These are phyloP conservation scores for Aspergillus texensis DNA, from an alignment of 2,329 filamentous ascomycete genomes.

Conservation along the genomic window DNA sequence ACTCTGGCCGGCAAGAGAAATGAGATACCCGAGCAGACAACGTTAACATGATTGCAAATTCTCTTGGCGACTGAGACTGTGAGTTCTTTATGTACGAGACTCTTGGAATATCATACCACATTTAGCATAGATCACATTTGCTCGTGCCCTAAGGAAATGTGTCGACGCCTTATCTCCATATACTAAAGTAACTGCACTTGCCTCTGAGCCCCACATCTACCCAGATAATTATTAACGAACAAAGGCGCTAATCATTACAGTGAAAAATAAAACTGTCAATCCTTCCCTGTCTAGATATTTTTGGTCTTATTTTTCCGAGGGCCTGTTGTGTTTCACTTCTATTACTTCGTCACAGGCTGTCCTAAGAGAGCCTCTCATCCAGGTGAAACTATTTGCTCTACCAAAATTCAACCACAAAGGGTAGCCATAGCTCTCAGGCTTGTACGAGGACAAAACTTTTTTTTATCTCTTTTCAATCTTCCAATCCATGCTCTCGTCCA, in stretches of 20 bases:
- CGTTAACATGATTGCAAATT: neutral
- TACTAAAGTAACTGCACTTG: neutral
- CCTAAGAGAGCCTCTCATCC: neutral
- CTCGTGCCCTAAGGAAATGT: neutral
- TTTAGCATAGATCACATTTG: neutral
- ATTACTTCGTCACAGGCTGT: neutral
- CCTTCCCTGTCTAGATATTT: neutral
- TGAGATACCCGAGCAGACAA: neutral
- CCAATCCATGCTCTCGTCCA: neutral
- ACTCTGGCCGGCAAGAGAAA: neutral
- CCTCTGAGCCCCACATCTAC: conserved; percentile 18
- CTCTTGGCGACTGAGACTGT: neutral
- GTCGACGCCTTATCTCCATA: neutral
- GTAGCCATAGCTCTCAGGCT: neutral
- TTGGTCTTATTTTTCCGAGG: neutral
- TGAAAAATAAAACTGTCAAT: conserved; percentile 14
- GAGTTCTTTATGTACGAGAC: neutral
- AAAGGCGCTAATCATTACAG: conserved; percentile 5
- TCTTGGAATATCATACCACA: neutral
- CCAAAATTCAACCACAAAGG: neutral
- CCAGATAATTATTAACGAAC: conserved; percentile 8
- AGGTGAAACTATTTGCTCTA: neutral
- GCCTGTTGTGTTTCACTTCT: too few relatives aligned
- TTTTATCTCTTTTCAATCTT: too few relatives aligned
- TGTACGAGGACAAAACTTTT: neutral